Percentiles rank a stretch among this genome's conserved stretches.
Conservation (phyloP, 1,284 basidiomycete species). For the Trametes hirsuta region DNA sequence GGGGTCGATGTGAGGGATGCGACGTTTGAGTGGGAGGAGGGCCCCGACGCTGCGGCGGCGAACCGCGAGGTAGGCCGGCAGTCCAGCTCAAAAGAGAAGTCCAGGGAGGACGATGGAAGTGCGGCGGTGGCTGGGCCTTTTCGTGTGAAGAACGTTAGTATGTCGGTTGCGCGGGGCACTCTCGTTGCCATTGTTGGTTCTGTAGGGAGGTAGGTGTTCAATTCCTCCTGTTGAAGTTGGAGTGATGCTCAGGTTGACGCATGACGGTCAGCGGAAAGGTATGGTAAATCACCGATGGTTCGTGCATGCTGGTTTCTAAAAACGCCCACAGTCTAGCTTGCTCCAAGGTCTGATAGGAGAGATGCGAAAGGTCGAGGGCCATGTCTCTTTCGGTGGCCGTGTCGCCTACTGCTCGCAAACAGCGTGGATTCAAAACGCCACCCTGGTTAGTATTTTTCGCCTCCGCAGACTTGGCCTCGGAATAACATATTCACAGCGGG, state of each 20-base stretch:
- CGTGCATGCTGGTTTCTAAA: neutral
- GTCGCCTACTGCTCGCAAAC: conserved; percentile 85
- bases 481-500: conserved; percentile 41
- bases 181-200: conserved; percentile 70
- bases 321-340: conserved; percentile 59
- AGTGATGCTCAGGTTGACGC: neutral
- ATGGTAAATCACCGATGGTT: neutral
- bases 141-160: conserved; percentile 52
- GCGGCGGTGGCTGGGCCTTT: conserved; percentile 41
- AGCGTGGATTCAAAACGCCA: conserved; percentile 90
- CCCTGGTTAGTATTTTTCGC: conserved; percentile 51
- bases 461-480: neutral
- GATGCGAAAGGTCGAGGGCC: conserved; percentile 62
- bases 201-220: conserved; percentile 54
- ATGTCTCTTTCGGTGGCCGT: conserved; percentile 65
- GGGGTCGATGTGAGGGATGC: conserved; percentile 59
- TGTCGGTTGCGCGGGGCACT: conserved; percentile 59
- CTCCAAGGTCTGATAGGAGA: conserved; percentile 76
- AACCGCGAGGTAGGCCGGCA: conserved; percentile 1
- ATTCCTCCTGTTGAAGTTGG: neutral
- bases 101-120: conserved; percentile 26
- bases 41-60: conserved; percentile 18
- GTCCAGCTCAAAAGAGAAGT: conserved; percentile 29
- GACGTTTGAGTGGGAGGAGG: conserved; percentile 68
- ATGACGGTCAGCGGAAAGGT: conserved; percentile 26